Conservation (phyloP, 768 basidiomycete species). For the Cyathus striatus region DNA sequence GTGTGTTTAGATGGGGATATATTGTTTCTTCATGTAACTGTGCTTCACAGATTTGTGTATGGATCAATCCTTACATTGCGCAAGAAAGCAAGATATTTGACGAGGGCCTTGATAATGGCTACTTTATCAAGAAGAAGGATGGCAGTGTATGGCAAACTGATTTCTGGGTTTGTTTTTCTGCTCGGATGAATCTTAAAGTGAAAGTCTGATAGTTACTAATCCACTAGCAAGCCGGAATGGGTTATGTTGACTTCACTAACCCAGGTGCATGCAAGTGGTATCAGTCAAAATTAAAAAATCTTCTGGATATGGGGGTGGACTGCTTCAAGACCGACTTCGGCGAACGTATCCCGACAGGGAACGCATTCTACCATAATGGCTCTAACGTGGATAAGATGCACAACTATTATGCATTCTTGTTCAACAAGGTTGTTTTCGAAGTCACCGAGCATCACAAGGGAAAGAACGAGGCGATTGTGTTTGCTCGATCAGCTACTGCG, state of each 20-base stretch:
- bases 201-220: not conserved
- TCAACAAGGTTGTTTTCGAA: slow-evolving; percentile 40
- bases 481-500: slow-evolving; percentile 40
- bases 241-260: slow-evolving; percentile 39
- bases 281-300: slow-evolving; percentile 25
- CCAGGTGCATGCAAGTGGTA: slow-evolving; percentile 42
- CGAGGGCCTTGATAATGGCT: slow-evolving; percentile 35
- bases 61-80: slow-evolving; percentile 41
- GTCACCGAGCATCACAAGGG: slow-evolving; percentile 30
- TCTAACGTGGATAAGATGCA: slow-evolving; percentile 18
- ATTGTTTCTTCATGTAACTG: too few species aligned
- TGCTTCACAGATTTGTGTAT: slow-evolving; percentile 17
- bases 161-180: slow-evolving; percentile 22
- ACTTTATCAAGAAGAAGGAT: slow-evolving; percentile 40
- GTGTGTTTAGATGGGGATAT: slow-evolving; percentile 19
- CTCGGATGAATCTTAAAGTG: not conserved
- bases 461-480: slow-evolving; percentile 34
- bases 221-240: slow-evolving; percentile 33
- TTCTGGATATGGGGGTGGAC: slow-evolving; percentile 38
- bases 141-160: slow-evolving; percentile 35
- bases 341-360: slow-evolving; percentile 34
- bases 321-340: slow-evolving; percentile 33
- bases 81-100: slow-evolving; percentile 35
- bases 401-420: slow-evolving; percentile 24
- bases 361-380: slow-evolving; percentile 21